Percentiles rank a stretch among this genome's conserved stretches.
Evolutionary conservation across 176 grass and related monocot species (phyloP).

Genomic region (Puccinellia tenuiflora): DNA sequence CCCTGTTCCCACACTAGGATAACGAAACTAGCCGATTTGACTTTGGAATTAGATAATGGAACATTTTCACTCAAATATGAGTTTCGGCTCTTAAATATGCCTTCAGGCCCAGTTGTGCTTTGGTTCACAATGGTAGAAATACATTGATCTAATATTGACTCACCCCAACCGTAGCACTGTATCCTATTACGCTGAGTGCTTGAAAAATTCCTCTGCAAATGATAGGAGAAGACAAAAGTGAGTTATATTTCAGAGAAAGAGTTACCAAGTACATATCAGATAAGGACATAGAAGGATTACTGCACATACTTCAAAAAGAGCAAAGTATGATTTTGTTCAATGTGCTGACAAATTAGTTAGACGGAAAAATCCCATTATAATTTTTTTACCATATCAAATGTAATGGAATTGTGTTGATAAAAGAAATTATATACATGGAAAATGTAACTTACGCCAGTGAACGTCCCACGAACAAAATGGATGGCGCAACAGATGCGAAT

Average conservation of each 20-base stretch:
- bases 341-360: background rate
- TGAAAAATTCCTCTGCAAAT: constrained; percentile 53
- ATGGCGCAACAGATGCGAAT: constrained; percentile 44
- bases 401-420: background rate
- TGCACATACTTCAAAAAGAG: background rate
- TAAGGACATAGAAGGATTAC: background rate
- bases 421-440: background rate
- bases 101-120: background rate
- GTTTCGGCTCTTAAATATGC: background rate
- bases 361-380: background rate
- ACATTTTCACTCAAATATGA: background rate
- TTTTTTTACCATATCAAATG: background rate
- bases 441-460: constrained; percentile 56
- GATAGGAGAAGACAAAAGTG: background rate
- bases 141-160: constrained; percentile 17
- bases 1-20: no score
- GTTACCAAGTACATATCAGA: background rate
- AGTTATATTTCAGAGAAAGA: background rate
- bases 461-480: constrained; percentile 40
- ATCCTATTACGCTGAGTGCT: constrained; percentile 27
- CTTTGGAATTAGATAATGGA: background rate
- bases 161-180: constrained; percentile 36
- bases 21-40: background rate
- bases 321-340: background rate
- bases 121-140: background rate